Evolutionary conservation across 208 protist genomes (phyloP), one percentile per base, ranked within the genome.

Genomic region (Acanthamoeba healyi): DNA sequence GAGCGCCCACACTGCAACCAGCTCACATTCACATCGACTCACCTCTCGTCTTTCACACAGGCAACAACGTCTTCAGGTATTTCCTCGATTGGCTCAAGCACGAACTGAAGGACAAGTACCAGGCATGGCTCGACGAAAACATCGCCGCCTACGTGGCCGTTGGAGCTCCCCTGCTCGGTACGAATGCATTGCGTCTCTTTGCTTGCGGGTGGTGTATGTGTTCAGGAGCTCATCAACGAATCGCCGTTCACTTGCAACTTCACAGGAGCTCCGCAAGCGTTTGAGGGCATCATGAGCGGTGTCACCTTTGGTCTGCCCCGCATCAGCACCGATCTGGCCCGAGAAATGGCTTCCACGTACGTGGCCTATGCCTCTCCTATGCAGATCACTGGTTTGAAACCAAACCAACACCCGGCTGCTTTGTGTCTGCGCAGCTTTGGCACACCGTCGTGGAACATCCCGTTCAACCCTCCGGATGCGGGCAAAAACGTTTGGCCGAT

Each of bases 41-140:
- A 3, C n/a, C 24, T 32, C 5, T 19, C 36, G 26, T 44, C 12
- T 42, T 1, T 74, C 10, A 26, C 1, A 0, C 36, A 84, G 74
- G 77, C 26, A 87, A 87, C 77, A 87, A 87, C 29, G 9, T 87
- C 15, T 87, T 87, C 49, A n/a, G 77, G 44, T 87, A 87, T 36
- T 87, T 87, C 32, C 49, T 87, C 22, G 77, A 49, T 9, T 87
- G 77, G 77, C 77, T 87, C 10, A 36, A 77, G 17, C 17, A 77
- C 67, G 3, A 77, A 12, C 40, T 61, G 42, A 87, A 87, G 49
- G 77, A 87, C 46, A 87, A 51, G 19, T 87, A 87, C 34, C 77
- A 87, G 49, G 49, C 7, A 5, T 87, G 77, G 77, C 40, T 87
- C 26, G 77, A 87, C 77, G 29, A 34, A 4, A 51, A 87, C 77